Evolutionary conservation across 805 yeast genomes (phyloP), one percentile per base, ranked within the genome.

Genomic region (Spathaspora gorwiae): DNA sequence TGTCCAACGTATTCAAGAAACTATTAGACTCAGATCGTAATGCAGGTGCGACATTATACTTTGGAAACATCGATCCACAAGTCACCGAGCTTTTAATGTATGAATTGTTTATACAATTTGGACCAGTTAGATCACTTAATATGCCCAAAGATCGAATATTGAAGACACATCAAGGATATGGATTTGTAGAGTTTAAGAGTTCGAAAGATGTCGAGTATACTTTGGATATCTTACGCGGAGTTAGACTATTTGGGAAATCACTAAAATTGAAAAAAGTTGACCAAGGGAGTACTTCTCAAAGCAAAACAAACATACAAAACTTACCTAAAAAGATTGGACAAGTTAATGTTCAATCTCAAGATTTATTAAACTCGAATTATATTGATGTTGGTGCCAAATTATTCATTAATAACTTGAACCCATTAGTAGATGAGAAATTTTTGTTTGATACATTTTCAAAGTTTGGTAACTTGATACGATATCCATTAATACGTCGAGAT

Each of bases 71-170:
- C 4, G 96, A 87, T 52, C 80, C 83, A 1, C 76, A 78, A 40
- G 95, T 82, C 5, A 80, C 82, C 1, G 96, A 87, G 54, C 65
- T 73, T 2, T 57, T 90, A 14, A 62, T 94, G 27, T 87, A 83
- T 57, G 99, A 94, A 61, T 73, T 94, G 15, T 82, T 90, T 61
- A 62, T 87, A 6, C 98, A 94, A 61, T 83, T 88, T 36, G 90
- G 92, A 0, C 96, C 96, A 0, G 76, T 92, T 2, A 70, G 69
- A 35, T 72, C 78, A 29, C 75, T 94, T 5, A 76, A 83, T 48
- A 70, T 94, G 51, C 97, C 97, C 6, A 83, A 80, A 56, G 97
- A 90, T 57, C 75, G 88, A 49, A 72, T 90, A 4, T 64, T 80
- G 27, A 79, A 78, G 48, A 68, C 76, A 1, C 90, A 86, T 55